A percentile compares a stretch with the other conserved stretches of the same genome.
Evolutionary conservation across 306 rosid genomes (phyloP).

Genomic region (Trifolium pratense): DNA sequence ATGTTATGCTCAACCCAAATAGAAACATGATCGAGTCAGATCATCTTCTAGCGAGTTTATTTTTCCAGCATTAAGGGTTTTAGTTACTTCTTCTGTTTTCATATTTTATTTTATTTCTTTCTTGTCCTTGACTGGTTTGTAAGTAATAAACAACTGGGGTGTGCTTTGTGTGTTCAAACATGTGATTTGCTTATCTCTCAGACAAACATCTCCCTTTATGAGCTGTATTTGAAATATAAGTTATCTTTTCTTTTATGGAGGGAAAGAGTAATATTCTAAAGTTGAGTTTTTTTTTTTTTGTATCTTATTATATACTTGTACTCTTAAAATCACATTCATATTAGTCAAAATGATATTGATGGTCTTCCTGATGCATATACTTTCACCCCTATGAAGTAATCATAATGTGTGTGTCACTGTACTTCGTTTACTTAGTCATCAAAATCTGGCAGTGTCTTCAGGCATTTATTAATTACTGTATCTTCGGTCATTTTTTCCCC

Average conservation of each 20-base stretch:
- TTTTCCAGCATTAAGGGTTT: constrained; percentile 1
- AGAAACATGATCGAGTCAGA: constrained; percentile 1
- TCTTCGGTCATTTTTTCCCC: constrained; percentile 13
- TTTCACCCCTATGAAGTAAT: constrained; percentile 12
- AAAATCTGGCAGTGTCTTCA: constrained; percentile 22
- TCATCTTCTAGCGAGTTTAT: neutral
- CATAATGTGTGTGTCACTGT: neutral
- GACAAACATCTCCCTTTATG: neutral
- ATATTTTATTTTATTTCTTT: constrained; percentile 11
- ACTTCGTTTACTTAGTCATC: constrained; percentile 28
- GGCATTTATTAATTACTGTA: constrained; percentile 29
- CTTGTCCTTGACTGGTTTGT: constrained; percentile 20
- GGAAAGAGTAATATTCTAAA: constrained; percentile 21
- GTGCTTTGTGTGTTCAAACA: constrained; percentile 27
- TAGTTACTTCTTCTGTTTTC: neutral
- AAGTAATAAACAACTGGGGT: constrained; percentile 11
- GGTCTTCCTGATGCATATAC: constrained; percentile 26
- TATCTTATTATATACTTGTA: constrained; percentile 24
- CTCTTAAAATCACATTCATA: constrained; percentile 5
- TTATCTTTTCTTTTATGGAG: constrained; percentile 31
- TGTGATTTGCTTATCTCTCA: constrained; percentile 8
- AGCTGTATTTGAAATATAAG: constrained; percentile 29
- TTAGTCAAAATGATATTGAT: constrained; percentile 24
- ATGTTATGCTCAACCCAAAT: neutral
- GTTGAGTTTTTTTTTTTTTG: constrained; percentile 1